These are phyloP conservation scores for Starmerella tilneyi DNA, from an alignment of 805 yeast genomes.

Conservation along the genomic window DNA sequence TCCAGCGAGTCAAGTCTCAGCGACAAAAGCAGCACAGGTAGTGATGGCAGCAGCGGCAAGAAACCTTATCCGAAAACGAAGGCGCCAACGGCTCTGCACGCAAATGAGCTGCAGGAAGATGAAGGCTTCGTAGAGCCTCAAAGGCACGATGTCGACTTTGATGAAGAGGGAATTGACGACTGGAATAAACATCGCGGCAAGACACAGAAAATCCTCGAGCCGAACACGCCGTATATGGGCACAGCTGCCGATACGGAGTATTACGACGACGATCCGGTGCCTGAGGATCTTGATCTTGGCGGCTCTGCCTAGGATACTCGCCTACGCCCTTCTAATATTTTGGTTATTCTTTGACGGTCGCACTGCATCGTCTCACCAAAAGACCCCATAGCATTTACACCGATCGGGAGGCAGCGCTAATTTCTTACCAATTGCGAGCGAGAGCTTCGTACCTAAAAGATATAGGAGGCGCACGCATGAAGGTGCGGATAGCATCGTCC, in stretches of 20 bases:
- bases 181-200: slow-evolving; percentile 26
- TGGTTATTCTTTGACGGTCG: no score
- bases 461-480: no score
- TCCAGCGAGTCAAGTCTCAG: no score
- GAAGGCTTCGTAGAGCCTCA: slow-evolving; percentile 17
- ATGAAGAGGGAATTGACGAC: slow-evolving; percentile 23
- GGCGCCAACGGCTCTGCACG: slow-evolving; percentile 23
- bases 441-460: no score
- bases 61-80: slow-evolving; percentile 25
- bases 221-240: slow-evolving; percentile 27
- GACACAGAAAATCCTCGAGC: slow-evolving; percentile 25
- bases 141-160: slow-evolving; percentile 16
- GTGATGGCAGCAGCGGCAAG: slow-evolving; percentile 6
- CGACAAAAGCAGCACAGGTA: no score
- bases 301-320: no score
- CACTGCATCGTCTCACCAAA: no score
- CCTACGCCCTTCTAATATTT: no score
- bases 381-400: no score
- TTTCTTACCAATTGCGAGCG: no score
- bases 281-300: slow-evolving; percentile 20
- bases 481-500: no score
- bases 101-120: slow-evolving; percentile 15
- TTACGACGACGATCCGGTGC: slow-evolving; percentile 27
- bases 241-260: slow-evolving; percentile 28
- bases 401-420: no score